Evolutionary conservation across 495 filamentous ascomycete genomes (phyloP).

Genomic region (Evansstolkia leycettana): DNA sequence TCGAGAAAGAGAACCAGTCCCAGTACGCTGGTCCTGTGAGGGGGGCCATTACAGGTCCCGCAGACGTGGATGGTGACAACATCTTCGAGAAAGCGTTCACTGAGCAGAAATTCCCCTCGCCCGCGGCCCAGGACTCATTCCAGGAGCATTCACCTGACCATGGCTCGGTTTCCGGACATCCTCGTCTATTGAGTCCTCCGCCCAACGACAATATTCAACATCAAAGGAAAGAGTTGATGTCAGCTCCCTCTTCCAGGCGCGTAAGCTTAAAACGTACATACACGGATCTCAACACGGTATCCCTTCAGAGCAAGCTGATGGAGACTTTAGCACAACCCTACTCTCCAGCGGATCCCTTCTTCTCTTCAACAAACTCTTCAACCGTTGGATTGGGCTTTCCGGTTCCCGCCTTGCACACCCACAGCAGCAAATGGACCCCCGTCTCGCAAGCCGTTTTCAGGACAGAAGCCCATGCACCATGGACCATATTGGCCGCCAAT

Average conservation of each 20-base stretch:
- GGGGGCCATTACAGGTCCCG: slow-evolving; percentile 68
- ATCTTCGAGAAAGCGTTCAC: slow-evolving; percentile 69
- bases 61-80: slow-evolving; percentile 53
- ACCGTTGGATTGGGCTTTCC: slow-evolving; percentile 27
- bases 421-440: slow-evolving; percentile 80
- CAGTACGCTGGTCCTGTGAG: slow-evolving; percentile 24
- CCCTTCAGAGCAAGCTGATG: slow-evolving; percentile 71
- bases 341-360: slow-evolving; percentile 35
- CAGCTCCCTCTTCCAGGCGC: slow-evolving; percentile 40
- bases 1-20: slow-evolving; percentile 40
- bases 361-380: slow-evolving; percentile 25
- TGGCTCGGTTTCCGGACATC: slow-evolving; percentile 7
- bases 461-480: slow-evolving; percentile 75
- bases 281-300: slow-evolving; percentile 63
- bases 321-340: slow-evolving; percentile 85
- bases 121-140: slow-evolving; percentile 9
- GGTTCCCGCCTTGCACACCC: slow-evolving; percentile 53
- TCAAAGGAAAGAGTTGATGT: slow-evolving; percentile 20
- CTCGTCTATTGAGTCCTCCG: slow-evolving; percentile 17
- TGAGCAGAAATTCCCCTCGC: slow-evolving; percentile 22
- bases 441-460: slow-evolving; percentile 94
- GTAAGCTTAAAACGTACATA: slow-evolving; percentile 75
- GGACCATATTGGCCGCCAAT: slow-evolving; percentile 95
- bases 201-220: slow-evolving; percentile 21
- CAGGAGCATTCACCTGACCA: slow-evolving; percentile 4